phyloP scores from a whole-genome alignment of 768 basidiomycete genomes.

The Saitozyma sp. region DNA sequence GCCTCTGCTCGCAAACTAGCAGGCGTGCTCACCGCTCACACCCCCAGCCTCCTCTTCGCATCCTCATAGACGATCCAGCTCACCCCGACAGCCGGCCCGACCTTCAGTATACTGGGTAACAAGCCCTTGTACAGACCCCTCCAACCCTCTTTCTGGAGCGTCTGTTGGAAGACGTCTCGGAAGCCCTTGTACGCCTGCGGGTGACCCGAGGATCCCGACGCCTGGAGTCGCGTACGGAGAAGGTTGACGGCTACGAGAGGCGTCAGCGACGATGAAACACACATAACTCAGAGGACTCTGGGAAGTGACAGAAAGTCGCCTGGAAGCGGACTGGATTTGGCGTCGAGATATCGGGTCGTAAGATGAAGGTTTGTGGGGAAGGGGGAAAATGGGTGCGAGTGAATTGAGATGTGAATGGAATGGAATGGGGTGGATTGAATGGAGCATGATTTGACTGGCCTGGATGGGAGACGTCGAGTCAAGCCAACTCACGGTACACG shows the following conservation, averaged over 20 bases:
- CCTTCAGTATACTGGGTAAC: slow-evolving; percentile 91
- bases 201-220: slow-evolving; percentile 92
- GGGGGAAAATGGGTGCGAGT: not conserved
- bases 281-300: not conserved
- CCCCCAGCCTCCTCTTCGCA: slow-evolving; percentile 36
- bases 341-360: too few species aligned
- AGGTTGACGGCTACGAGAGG: slow-evolving; percentile 56
- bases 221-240: slow-evolving; percentile 90
- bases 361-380: not conserved
- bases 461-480: not conserved
- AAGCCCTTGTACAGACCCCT: slow-evolving; percentile 88
- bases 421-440: not conserved
- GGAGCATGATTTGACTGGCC: not conserved
- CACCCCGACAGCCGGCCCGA: slow-evolving; percentile 94
- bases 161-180: slow-evolving; percentile 75
- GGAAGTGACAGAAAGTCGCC: too few species aligned
- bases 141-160: slow-evolving; percentile 83
- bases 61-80: slow-evolving; percentile 74
- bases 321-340: not conserved
- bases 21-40: slow-evolving; percentile 9
- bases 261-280: not conserved
- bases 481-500: slow-evolving; percentile 66
- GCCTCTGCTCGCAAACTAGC: too few species aligned
- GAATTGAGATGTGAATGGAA: not conserved
- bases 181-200: slow-evolving; percentile 88